Conservation (phyloP, 2,329 filamentous ascomycete genomes). For the Aureobasidium sp. region DNA sequence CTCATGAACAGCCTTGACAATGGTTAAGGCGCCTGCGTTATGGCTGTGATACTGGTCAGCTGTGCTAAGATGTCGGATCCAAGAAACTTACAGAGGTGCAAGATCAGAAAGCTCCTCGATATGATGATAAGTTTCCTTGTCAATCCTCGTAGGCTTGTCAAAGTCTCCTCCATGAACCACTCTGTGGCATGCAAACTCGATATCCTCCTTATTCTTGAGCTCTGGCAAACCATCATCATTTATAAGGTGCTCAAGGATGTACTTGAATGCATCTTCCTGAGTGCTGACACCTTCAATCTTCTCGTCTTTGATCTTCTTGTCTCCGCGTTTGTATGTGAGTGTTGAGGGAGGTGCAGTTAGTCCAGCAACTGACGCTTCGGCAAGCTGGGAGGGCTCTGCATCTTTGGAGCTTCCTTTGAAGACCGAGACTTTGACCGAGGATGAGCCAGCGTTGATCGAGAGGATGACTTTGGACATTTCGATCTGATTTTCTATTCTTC, state of each 20-base stretch:
- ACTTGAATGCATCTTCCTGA: conserved; percentile 67
- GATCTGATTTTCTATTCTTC: neutral
- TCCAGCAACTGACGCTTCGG: conserved; percentile 64
- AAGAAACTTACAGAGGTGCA: conserved; percentile 53
- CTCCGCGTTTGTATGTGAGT: conserved; percentile 58
- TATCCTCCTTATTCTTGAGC: conserved; percentile 55
- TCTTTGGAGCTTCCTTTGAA: conserved; percentile 49
- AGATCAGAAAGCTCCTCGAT: conserved; percentile 70
- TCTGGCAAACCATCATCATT: conserved; percentile 55
- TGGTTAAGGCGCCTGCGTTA: conserved; percentile 69
- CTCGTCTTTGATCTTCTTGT: conserved; percentile 46
- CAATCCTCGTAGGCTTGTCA: conserved; percentile 56
- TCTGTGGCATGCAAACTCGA: conserved; percentile 70
- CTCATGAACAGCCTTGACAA: conserved; percentile 58
- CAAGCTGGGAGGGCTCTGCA: conserved; percentile 52
- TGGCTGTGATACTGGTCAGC: conserved; percentile 35
- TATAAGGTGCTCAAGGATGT: conserved; percentile 61
- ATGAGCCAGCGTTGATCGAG: conserved; percentile 82
- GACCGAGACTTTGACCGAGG: conserved; percentile 79
- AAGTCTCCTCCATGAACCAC: conserved; percentile 85
- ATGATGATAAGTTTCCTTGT: conserved; percentile 61
- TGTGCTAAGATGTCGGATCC: neutral
- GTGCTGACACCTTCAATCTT: conserved; percentile 49
- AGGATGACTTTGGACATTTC: conserved; percentile 60
- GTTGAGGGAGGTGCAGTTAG: conserved; percentile 69